Evolutionary conservation across 169 alveolate species (phyloP).

Genomic region (Plasmodium knowlesi): DNA sequence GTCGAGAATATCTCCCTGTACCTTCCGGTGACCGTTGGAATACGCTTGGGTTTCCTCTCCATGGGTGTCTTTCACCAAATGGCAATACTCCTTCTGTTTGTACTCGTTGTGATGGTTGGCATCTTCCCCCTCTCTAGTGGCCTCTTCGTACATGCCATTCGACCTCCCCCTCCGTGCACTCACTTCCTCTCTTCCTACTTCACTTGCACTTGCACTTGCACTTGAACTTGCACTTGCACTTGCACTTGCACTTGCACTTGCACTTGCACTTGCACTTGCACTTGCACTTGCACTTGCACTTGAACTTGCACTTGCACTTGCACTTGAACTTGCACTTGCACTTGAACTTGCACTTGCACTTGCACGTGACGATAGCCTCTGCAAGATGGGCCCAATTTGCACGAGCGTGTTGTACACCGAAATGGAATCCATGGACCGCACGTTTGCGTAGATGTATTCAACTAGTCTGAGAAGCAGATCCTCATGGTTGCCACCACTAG

Average conservation of each 20-base stretch:
- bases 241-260: no score
- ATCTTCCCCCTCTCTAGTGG: background rate
- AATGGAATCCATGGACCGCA: conserved; percentile 50
- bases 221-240: no score
- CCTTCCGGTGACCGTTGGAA: background rate
- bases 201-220: no score
- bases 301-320: no score
- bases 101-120: background rate
- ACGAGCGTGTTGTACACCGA: conserved; percentile 53
- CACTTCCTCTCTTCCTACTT: background rate
- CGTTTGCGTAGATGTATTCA: conserved; percentile 28
- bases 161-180: background rate
- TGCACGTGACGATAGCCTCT: background rate
- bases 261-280: no score
- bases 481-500: background rate
- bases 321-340: no score
- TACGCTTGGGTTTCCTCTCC: background rate
- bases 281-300: no score
- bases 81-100: background rate
- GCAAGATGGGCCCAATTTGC: conserved; percentile 16
- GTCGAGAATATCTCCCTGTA: background rate
- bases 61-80: background rate
- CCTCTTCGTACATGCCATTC: background rate
- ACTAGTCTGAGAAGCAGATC: conserved; percentile 9
- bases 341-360: no score